Percentiles rank a stretch among this genome's conserved stretches.
These are phyloP conservation scores for Karstenula rhodostoma DNA, from an alignment of 2,329 filamentous ascomycete genomes.

Conservation along the genomic window DNA sequence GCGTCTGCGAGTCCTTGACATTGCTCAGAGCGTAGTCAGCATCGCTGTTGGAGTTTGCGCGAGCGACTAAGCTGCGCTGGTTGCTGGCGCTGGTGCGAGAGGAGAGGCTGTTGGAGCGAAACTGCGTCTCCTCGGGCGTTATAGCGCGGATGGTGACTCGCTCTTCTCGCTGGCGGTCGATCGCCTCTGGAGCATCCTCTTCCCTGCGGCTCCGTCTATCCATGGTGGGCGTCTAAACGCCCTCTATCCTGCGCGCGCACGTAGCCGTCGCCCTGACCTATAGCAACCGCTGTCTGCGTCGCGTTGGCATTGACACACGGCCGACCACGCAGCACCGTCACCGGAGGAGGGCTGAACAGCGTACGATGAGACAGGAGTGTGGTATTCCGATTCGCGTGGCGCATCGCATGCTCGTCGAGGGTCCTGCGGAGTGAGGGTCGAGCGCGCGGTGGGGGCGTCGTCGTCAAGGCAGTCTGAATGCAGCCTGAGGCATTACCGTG, in stretches of 20 bases:
- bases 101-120: constrained; percentile 32
- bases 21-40: constrained; percentile 40
- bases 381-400: constrained; percentile 25
- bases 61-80: constrained; percentile 38
- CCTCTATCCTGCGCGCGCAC: neutral
- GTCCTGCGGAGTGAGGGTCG: constrained; percentile 13
- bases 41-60: constrained; percentile 44
- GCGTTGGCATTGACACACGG: constrained; percentile 32
- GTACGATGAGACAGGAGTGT: constrained; percentile 18
- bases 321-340: constrained; percentile 21
- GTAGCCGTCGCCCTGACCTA: constrained; percentile 19
- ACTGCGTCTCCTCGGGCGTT: constrained; percentile 64
- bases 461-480: constrained; percentile 3
- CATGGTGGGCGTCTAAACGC: constrained; percentile 28
- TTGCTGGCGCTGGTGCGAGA: constrained; percentile 33
- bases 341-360: constrained; percentile 16
- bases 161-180: constrained; percentile 33
- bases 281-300: constrained; percentile 22
- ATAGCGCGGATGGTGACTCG: constrained; percentile 64
- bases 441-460: constrained; percentile 10
- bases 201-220: constrained; percentile 39
- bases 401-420: constrained; percentile 29
- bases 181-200: constrained; percentile 32
- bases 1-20: constrained; percentile 60
- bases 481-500: constrained; percentile 13